Percentiles rank a stretch among this genome's conserved stretches.
Conservation (phyloP, 2,329 filamentous ascomycete species). For the Hymenoscyphus fraxineus region DNA sequence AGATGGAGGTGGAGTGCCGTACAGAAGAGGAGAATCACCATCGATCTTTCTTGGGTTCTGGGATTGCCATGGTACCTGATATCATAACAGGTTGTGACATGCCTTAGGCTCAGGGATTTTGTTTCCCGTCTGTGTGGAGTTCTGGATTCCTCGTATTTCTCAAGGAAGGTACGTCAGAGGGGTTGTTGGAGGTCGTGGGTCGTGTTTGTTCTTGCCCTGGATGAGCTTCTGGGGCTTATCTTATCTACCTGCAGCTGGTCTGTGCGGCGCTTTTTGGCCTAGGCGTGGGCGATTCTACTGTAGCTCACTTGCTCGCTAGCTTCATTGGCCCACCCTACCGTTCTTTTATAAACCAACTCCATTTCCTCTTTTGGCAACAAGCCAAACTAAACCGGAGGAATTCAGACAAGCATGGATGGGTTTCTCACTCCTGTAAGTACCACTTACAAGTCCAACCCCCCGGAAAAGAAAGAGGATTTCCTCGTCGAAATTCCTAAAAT, state of each 20-base stretch:
- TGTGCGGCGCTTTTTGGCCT: not conserved
- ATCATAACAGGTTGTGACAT: constrained; percentile 32
- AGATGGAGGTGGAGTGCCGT: not conserved
- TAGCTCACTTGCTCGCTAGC: no score
- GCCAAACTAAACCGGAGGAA: constrained; percentile 14
- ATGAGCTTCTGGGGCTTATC: constrained; percentile 8
- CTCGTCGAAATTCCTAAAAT: constrained; percentile 22
- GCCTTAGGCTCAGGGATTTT: not conserved
- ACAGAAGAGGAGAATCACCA: constrained; percentile 21
- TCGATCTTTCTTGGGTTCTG: constrained; percentile 12
- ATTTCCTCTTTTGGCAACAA: not conserved
- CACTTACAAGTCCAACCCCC: constrained; percentile 31
- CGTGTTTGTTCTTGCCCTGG: not conserved
- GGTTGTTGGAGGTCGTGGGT: not conserved
- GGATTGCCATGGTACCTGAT: constrained; percentile 16
- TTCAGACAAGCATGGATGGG: constrained; percentile 41
- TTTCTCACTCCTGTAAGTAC: constrained; percentile 47
- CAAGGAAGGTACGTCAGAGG: not conserved
- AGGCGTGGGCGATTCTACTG: no score
- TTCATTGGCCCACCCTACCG: no score
- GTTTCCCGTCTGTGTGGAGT: no score
- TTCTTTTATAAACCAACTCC: no score
- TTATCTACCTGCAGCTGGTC: constrained; percentile 22
- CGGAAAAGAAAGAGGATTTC: constrained; percentile 19
- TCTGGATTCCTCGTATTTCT: no score